Base-by-base conservation (phyloP, 768 basidiomycete species). In the Leccinum ochraceum region DNA sequence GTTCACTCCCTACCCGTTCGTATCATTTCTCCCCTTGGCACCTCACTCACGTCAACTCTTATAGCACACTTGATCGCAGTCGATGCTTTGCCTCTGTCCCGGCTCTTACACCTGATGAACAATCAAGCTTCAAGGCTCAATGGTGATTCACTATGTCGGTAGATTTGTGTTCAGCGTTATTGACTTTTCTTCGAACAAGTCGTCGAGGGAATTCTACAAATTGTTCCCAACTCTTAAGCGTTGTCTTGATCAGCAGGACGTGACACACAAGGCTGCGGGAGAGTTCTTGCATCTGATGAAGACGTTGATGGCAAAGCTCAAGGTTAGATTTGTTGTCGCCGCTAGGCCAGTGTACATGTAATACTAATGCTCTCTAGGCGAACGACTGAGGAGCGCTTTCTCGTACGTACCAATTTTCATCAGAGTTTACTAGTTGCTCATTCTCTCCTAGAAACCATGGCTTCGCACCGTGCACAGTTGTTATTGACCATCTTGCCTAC, bases 281-380 rank as follows among this genome's bases (percentile, higher is more conserved):
- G 77, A 82, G 57, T 87, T 87, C 64, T 69, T 86, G 17, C 79
- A 80, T 39, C 79, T 80, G 0, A 71, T 87, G 64, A 87, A 87
- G 70, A 83, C 82, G 0, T 62, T 87, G 53, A 87, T 87, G 85
- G 86, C 86, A 6, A 87, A 87, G 61, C 70, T 87, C 57, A 86
- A 86, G 78, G 86, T 82, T 39, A 52, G 60, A 30, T 24, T n/a
- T 57, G 22, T 44, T 22, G 2, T 10, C 8, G 3, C 10, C 8
- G 14, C 24, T 51, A n/a, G 51, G n/a, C 20, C 3, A 14, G 0
- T n/a, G n/a, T 5, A 11, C 3, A 4, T 5, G 3, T 17, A n/a
- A 58, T 53, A 17, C 51, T 64, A 8, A 67, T 26, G 8, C 5
- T 37, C 63, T 55, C 30, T 52, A 86, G 85, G 79, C 83, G 1